These are phyloP conservation scores for Selenicereus undatus DNA, from an alignment of 148 eudicot genomes.

Conservation along the genomic window DNA sequence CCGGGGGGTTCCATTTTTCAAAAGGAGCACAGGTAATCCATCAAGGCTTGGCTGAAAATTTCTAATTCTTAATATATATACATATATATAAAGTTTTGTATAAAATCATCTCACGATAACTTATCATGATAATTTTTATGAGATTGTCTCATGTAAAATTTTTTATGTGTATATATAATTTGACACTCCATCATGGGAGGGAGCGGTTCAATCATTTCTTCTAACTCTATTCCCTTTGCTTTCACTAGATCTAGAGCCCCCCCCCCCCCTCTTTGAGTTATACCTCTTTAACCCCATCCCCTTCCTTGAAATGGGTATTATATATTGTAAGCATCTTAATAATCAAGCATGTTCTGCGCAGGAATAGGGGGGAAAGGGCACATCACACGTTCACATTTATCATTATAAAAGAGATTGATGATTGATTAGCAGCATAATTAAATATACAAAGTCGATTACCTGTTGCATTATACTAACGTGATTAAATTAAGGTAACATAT, in stretches of 20 bases:
- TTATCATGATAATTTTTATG: too few species aligned
- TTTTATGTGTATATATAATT: not conserved
- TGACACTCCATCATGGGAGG: not conserved
- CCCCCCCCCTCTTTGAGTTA: too few species aligned
- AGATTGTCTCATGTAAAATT: too few species aligned
- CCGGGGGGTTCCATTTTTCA: too few species aligned
- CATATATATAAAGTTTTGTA: too few species aligned
- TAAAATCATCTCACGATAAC: too few species aligned
- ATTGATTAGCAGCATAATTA: not conserved
- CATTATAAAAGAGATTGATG: slow-evolving; percentile 1
- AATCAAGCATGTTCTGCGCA: slow-evolving; percentile 30
- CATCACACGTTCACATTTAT: slow-evolving; percentile 25
- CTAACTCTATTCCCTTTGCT: slow-evolving; percentile 1
- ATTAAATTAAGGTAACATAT: not conserved
- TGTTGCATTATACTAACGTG: not conserved
- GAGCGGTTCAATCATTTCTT: not conserved
- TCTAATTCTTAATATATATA: too few species aligned
- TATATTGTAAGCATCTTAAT: slow-evolving; percentile 6
- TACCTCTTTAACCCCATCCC: too few species aligned
- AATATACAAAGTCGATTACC: not conserved
- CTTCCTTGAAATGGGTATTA: not conserved
- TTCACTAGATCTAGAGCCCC: not conserved
- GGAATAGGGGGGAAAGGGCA: slow-evolving; percentile 14
- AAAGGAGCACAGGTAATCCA: too few species aligned
- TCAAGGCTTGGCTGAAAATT: too few species aligned